Conservation (phyloP, 108 stramenopile species). For the Nitzschia sp. region DNA sequence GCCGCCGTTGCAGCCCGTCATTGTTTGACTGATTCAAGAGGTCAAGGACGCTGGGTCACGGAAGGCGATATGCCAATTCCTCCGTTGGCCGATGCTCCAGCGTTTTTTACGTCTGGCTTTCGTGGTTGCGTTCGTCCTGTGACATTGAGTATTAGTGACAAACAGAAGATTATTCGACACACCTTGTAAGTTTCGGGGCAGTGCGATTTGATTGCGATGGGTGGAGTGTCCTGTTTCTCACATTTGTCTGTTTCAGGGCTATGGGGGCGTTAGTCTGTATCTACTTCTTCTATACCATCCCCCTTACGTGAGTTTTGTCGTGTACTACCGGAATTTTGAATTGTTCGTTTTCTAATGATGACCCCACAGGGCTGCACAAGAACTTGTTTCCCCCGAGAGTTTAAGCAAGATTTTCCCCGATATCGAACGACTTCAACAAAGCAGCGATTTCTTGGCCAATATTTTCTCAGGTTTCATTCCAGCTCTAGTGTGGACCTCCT, state of each 20-base stretch:
- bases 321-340: too few species aligned
- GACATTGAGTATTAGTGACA: slow-evolving; percentile 71
- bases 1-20: slow-evolving; percentile 84
- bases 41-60: slow-evolving; percentile 65
- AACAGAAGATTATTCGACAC: slow-evolving; percentile 64
- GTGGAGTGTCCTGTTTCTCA: neutral
- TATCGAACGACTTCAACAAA: slow-evolving; percentile 36
- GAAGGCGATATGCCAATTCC: slow-evolving; percentile 65
- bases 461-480: slow-evolving; percentile 64
- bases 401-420: slow-evolving; percentile 51
- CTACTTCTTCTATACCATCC: slow-evolving; percentile 81
- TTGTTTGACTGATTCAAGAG: slow-evolving; percentile 80
- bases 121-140: slow-evolving; percentile 89
- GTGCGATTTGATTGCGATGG: neutral
- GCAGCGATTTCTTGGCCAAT: slow-evolving; percentile 37
- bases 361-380: slow-evolving; percentile 27
- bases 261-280: slow-evolving; percentile 49
- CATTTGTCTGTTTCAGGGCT: slow-evolving; percentile 27
- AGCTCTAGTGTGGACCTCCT: slow-evolving; percentile 63
- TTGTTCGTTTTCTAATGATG: too few species aligned
- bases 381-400: slow-evolving; percentile 45
- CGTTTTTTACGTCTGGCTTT: slow-evolving; percentile 64
- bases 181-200: slow-evolving; percentile 45
- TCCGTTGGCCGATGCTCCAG: slow-evolving; percentile 84
- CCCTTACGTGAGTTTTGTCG: slow-evolving; percentile 49